Evolutionary conservation across 106 monocot genomes (phyloP), one percentile per base, ranked within the genome.

Genomic region (Apostasia shenzhenica): DNA sequence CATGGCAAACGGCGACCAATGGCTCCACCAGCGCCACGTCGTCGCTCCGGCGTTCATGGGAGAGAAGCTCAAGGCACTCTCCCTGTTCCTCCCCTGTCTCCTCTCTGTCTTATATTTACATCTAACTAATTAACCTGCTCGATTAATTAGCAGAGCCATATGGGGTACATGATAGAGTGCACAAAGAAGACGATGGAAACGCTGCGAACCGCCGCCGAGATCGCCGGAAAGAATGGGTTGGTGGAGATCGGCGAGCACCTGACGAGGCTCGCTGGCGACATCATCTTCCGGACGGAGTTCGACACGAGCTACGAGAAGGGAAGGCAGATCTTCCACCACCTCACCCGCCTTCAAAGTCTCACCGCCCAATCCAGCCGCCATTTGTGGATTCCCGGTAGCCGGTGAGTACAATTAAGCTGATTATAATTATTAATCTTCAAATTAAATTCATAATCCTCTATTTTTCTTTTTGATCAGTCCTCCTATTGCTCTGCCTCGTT

Each of bases 41-140:
- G 89, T 92, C 1, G 97, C 92, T 5, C 97, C 97, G 1, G 79
- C 82, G 51, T 92, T 97, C 83, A 85, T 87, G 87, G 92, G 84
- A 2, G 97, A 89, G 47, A 89, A 83, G 70, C 97, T 92, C 76
- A 97, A 97, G 83, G 92, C 87, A 69, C 48, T 46, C 46, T 61
- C 13, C 43, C 46, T 45, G 40, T 55, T 64, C 6, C 41, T 8
- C 11, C 14, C 45, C 5, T 63, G 14, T 46, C 10, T 41, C n/a
- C 38, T 50, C 57, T n/a, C 13, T 11, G 57, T 57, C 14, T 11
- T 57, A n/a, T 11, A 14, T 13, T n/a, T 11, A 11, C 2, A 1
- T 11, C 8, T 64, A 10, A 64, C 1, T 6, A 13, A 70, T 52
- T 55, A 13, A 40, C 1, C 41, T 6, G 63, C 10, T 56, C 43